Evolutionary conservation across 2,329 filamentous ascomycete species (phyloP), one percentile per base, ranked within the genome.

Genomic region (Onygenales sp.): DNA sequence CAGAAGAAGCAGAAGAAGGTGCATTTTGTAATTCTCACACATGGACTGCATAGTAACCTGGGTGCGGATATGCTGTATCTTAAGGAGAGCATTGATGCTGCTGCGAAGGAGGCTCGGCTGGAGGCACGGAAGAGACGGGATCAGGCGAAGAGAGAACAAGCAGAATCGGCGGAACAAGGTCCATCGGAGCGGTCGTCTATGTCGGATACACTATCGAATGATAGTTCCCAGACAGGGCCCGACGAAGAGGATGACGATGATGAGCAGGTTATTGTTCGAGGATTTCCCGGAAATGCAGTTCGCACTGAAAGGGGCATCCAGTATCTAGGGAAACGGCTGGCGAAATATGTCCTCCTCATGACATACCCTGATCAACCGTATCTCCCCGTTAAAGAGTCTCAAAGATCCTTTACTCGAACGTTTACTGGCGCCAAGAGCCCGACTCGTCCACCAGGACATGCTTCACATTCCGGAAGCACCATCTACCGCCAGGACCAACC

Each of bases 1-100:
- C 65, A 69, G 43, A 77, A 72, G 58, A 86, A 84, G 66, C 79
- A 79, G 59, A 89, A 88, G 70, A 92, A 86, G 59, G 77, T 98
- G 2, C 93, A 98, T 66, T 75, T 98, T 42, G 93, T 98, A 27
- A 78, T 98, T 36, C 72, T 98, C 49, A 97, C 93, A 0, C 93
- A 98, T 72, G 93, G 93, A 0, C 70, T 98, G 58, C 93, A 98
- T 69, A 95, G 92, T 70, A 98, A 98, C 67, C 77, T 96, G 10
- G 89, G 93, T 4, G 87, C 90, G 21, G 93, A 98, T 67, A 95
- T 98, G 93, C 76, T 98, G 17, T 98, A 88, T 66, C 73, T 98
- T 67, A 98, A 98, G 66, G 93, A 98, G 70, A 95, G 89, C 69
- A 97, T 98, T 57, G 93, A 98, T 71, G 83, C 84, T 32, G 84